Conservation (phyloP, 139 green algal genomes). For the Haematococcus sp. region DNA sequence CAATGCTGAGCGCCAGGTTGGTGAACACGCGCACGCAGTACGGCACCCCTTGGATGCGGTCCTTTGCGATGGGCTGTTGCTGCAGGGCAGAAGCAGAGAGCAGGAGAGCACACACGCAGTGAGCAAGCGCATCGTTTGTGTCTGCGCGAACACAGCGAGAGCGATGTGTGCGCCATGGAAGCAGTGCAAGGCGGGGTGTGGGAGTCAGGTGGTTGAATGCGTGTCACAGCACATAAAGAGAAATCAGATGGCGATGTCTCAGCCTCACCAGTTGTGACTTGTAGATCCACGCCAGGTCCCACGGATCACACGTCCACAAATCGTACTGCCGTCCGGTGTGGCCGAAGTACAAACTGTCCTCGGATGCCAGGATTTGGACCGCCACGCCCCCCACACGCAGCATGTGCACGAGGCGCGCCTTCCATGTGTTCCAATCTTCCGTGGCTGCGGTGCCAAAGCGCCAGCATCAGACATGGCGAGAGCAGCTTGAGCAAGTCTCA, state of each 20-base stretch:
- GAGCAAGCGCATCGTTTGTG: no score
- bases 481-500: no score
- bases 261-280: background rate
- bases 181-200: background rate
- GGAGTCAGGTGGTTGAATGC: background rate
- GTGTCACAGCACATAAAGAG: no score
- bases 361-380: background rate
- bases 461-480: no score
- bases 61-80: background rate
- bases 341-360: background rate
- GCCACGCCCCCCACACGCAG: background rate
- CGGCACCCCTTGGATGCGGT: background rate
- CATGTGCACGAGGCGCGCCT: background rate
- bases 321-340: background rate
- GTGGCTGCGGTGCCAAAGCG: background rate
- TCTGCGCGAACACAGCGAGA: no score
- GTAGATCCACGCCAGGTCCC: background rate
- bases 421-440: slow-evolving; percentile 7
- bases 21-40: background rate
- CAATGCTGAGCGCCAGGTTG: background rate
- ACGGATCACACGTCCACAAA: background rate
- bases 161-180: background rate
- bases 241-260: no score
- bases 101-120: no score
- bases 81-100: no score